A percentile compares a stretch with the other conserved stretches of the same genome.
These are phyloP conservation scores for Paracoccidioides brasiliensis DNA, from an alignment of 2,329 filamentous ascomycete species.

Conservation along the genomic window DNA sequence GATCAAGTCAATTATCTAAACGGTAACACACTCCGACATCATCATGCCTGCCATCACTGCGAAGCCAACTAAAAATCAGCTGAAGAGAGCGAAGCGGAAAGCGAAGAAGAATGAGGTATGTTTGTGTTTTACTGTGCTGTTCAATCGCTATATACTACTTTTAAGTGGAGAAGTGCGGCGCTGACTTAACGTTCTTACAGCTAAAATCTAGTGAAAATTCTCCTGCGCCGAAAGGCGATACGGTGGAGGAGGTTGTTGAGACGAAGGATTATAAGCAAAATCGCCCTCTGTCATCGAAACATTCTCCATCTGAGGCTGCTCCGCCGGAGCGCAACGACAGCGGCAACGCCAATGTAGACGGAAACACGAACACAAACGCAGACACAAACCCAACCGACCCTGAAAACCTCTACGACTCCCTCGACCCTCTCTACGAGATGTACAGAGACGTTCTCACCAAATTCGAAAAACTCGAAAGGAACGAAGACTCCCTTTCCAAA, in stretches of 20 bases:
- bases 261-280: background rate
- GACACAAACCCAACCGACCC: conserved; percentile 1
- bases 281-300: background rate
- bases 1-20: background rate
- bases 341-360: conserved; percentile 3
- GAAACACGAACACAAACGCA: too few species aligned
- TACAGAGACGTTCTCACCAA: conserved; percentile 72
- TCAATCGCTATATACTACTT: background rate
- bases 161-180: conserved; percentile 21
- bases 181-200: conserved; percentile 8
- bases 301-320: background rate
- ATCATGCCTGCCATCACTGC: conserved; percentile 17
- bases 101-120: conserved; percentile 60
- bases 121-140: conserved; percentile 1
- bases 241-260: background rate
- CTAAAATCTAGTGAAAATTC: conserved; percentile 4
- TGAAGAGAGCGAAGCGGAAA: conserved; percentile 89
- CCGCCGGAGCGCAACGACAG: conserved; percentile 28
- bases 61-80: conserved; percentile 89
- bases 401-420: conserved; percentile 39
- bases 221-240: background rate
- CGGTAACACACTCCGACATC: background rate
- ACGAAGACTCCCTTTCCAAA: conserved; percentile 50
- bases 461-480: conserved; percentile 51
- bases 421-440: conserved; percentile 68